Evolutionary conservation across 2,329 filamentous ascomycete species (phyloP).

Genomic region (Dryadomyces quercivorus): DNA sequence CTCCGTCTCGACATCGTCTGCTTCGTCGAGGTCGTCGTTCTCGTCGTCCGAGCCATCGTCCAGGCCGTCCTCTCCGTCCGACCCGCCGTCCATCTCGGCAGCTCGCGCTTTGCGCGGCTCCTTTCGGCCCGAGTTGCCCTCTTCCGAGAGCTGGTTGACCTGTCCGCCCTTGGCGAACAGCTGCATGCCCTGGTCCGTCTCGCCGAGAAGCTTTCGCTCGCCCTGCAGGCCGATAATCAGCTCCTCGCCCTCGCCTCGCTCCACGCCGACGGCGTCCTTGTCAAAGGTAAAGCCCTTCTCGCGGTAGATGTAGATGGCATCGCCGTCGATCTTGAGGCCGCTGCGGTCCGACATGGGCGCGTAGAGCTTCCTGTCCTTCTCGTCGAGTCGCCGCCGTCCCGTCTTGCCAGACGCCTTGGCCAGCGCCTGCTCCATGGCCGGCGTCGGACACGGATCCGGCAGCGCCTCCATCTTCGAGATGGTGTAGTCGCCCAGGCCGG

Average conservation of each 20-base stretch:
- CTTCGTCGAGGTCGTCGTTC: slow-evolving; percentile 21
- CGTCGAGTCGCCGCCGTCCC: slow-evolving; percentile 65
- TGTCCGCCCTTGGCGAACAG: slow-evolving; percentile 71
- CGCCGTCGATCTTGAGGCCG: slow-evolving; percentile 89
- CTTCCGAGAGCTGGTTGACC: slow-evolving; percentile 47
- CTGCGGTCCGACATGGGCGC: slow-evolving; percentile 98
- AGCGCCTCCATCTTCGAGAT: slow-evolving; percentile 75
- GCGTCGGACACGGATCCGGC: slow-evolving; percentile 91
- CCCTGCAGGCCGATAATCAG: slow-evolving; percentile 83
- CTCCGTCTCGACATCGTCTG: slow-evolving; percentile 40
- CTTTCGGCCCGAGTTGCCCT: slow-evolving; percentile 50
- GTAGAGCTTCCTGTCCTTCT: slow-evolving; percentile 94
- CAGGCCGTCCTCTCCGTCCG: slow-evolving; percentile 33
- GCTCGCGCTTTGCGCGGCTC: slow-evolving; percentile 45
- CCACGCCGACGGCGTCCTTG: slow-evolving; percentile 50
- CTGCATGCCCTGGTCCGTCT: slow-evolving; percentile 70
- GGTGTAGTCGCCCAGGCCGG: slow-evolving; percentile 80
- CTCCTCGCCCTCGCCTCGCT: slow-evolving; percentile 88
- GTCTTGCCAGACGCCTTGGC: slow-evolving; percentile 78
- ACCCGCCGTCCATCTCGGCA: slow-evolving; percentile 43
- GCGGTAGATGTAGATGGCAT: slow-evolving; percentile 79
- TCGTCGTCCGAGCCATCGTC: slow-evolving; percentile 28
- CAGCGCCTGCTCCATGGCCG: slow-evolving; percentile 74
- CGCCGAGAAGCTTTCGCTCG: slow-evolving; percentile 68
- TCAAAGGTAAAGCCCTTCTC: slow-evolving; percentile 67